These are phyloP conservation scores for Lactarius akahatsu DNA, from an alignment of 768 basidiomycete species.

Conservation along the genomic window DNA sequence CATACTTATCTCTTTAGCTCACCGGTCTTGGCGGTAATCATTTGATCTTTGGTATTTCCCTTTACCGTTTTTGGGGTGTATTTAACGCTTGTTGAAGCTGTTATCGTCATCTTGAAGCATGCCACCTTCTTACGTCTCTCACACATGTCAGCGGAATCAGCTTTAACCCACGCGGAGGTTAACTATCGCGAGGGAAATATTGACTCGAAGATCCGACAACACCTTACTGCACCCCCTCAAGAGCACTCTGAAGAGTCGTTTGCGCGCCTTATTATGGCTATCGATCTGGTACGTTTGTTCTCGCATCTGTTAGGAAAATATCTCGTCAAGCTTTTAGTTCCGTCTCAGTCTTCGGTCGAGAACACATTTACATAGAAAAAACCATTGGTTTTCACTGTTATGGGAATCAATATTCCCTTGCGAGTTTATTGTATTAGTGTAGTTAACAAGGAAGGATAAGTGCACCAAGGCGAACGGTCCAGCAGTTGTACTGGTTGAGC, in stretches of 20 bases:
- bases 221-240: not conserved
- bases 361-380: too few relatives aligned
- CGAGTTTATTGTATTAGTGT: too few relatives aligned
- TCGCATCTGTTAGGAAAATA: not conserved
- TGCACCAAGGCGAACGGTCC: too few relatives aligned
- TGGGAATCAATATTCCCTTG: too few relatives aligned
- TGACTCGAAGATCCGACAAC: not conserved
- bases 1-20: not conserved
- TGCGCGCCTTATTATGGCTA: not conserved
- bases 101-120: not conserved
- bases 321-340: too few relatives aligned
- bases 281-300: not conserved
- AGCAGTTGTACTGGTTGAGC: too few relatives aligned
- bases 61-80: not conserved
- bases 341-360: too few relatives aligned
- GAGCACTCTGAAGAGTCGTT: not conserved
- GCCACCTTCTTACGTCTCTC: not conserved
- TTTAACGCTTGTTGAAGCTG: not conserved
- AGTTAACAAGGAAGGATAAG: too few relatives aligned
- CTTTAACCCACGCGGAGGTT: not conserved
- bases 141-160: not conserved
- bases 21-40: not conserved
- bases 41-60: not conserved
- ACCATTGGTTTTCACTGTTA: too few relatives aligned
- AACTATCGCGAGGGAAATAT: not conserved